These are phyloP conservation scores for Fraxinus baroniana DNA, from an alignment of 305 asterid genomes.

Conservation along the genomic window DNA sequence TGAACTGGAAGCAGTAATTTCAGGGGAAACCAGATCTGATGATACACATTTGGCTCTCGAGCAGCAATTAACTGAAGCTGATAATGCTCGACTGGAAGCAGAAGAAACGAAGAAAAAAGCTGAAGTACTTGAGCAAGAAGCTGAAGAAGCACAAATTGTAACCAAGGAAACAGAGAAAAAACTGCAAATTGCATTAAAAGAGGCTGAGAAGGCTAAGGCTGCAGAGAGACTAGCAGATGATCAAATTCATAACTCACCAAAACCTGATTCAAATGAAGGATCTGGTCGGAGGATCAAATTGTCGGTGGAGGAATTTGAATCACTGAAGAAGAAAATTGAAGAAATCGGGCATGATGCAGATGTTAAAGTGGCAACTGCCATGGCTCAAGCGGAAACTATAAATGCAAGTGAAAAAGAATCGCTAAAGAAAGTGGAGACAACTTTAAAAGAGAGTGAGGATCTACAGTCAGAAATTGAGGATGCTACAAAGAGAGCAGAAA, in stretches of 20 bases:
- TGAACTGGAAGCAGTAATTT: conserved; percentile 37
- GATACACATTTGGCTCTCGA: conserved; percentile 39
- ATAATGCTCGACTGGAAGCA: conserved; percentile 39
- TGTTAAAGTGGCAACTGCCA: conserved; percentile 53
- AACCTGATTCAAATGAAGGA: conserved; percentile 21
- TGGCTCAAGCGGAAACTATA: conserved; percentile 57
- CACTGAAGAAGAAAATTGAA: conserved; percentile 52
- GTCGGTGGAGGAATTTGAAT: conserved; percentile 47
- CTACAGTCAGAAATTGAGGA: conserved; percentile 56
- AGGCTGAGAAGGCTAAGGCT: conserved; percentile 59
- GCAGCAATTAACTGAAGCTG: conserved; percentile 38
- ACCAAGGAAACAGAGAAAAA: conserved; percentile 53
- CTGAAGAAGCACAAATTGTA: conserved; percentile 37
- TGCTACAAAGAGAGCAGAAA: conserved; percentile 58
- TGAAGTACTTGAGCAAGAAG: conserved; percentile 36
- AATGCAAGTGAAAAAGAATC: conserved; percentile 41
- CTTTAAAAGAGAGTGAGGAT: conserved; percentile 45
- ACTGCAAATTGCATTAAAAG: conserved; percentile 42
- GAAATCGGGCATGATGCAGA: conserved; percentile 46
- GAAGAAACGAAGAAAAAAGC: conserved; percentile 37
- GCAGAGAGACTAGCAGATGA: conserved; percentile 67
- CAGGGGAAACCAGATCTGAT: conserved; percentile 13
- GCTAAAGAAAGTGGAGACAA: conserved; percentile 42
- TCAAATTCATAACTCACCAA: conserved; percentile 44
- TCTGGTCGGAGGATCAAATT: conserved; percentile 51